A percentile compares a stretch with the other conserved stretches of the same genome.
Conservation (phyloP, 495 filamentous ascomycete species). For the Hypoxylon fuscum region DNA sequence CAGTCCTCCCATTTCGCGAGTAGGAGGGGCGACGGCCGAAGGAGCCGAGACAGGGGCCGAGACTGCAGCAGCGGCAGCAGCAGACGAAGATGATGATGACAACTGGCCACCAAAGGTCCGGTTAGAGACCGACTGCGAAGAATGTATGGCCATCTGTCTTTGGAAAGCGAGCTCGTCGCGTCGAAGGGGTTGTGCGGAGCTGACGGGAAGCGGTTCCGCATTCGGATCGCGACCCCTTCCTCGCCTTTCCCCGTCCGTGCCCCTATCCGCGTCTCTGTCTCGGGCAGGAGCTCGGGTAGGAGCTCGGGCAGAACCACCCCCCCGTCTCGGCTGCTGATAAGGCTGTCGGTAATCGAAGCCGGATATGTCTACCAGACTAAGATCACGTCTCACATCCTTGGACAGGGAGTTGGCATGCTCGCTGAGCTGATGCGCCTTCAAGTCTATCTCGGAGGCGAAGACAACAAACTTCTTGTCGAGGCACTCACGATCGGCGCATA, state of each 20-base stretch:
- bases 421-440: constrained; percentile 87
- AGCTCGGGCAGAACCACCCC: constrained; percentile 53
- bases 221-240: constrained; percentile 67
- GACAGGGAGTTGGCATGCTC: constrained; percentile 77
- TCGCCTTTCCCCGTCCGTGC: constrained; percentile 59
- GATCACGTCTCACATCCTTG: constrained; percentile 86
- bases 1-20: constrained; percentile 47
- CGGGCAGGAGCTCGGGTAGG: constrained; percentile 10
- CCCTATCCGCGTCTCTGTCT: constrained; percentile 29
- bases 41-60: constrained; percentile 13
- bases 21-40: constrained; percentile 22
- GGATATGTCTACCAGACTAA: constrained; percentile 85
- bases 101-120: constrained; percentile 86
- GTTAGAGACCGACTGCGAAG: constrained; percentile 77
- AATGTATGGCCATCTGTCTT: constrained; percentile 89
- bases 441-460: constrained; percentile 90
- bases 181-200: constrained; percentile 82
- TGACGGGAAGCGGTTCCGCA: constrained; percentile 77
- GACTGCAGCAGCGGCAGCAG: too few species aligned
- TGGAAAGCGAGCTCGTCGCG: constrained; percentile 93
- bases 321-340: constrained; percentile 69
- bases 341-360: constrained; percentile 79
- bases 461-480: constrained; percentile 98
- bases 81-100: constrained; percentile 59
- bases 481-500: constrained; percentile 86